These are phyloP conservation scores for Coriaria nepalensis DNA, from an alignment of 306 rosid genomes.

Conservation along the genomic window DNA sequence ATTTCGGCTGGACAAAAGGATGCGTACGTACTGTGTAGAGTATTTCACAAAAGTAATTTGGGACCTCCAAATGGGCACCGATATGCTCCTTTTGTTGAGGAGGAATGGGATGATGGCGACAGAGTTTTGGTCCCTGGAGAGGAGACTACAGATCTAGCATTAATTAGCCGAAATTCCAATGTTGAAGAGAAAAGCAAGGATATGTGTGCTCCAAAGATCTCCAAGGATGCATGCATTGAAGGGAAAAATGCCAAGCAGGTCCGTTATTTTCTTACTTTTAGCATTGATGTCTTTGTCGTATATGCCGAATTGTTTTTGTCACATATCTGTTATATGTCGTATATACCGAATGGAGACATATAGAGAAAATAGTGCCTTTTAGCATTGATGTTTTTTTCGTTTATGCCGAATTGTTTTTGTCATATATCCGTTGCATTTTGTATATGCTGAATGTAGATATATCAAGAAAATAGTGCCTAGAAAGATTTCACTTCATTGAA, in stretches of 20 bases:
- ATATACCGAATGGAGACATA: neutral
- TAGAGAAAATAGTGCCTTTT: too few species aligned
- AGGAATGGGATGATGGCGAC: conserved; percentile 79
- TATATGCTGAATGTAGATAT: too few species aligned
- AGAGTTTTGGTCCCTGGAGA: conserved; percentile 53
- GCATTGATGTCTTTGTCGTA: neutral
- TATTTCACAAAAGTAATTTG: conserved; percentile 94
- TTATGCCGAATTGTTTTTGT: neutral
- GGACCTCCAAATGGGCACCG: conserved; percentile 99
- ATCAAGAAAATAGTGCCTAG: too few species aligned
- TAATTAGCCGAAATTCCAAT: conserved; percentile 16
- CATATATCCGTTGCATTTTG: too few species aligned
- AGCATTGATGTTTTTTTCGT: neutral
- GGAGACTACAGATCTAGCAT: conserved; percentile 20
- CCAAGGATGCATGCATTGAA: conserved; percentile 4
- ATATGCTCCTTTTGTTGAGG: conserved; percentile 93
- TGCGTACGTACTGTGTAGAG: conserved; percentile 91
- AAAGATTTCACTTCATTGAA: too few species aligned
- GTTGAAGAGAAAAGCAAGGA: conserved; percentile 23
- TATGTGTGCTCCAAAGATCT: conserved; percentile 19
- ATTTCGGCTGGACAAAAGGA: conserved; percentile 56
- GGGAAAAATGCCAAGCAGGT: conserved; percentile 30
- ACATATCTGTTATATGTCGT: too few species aligned
- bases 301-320: neutral
- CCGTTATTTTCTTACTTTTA: conserved; percentile 4